A percentile compares a stretch with the other conserved stretches of the same genome.
Conservation (phyloP, 106 monocot genomes). For the Narthecium ossifragum region DNA sequence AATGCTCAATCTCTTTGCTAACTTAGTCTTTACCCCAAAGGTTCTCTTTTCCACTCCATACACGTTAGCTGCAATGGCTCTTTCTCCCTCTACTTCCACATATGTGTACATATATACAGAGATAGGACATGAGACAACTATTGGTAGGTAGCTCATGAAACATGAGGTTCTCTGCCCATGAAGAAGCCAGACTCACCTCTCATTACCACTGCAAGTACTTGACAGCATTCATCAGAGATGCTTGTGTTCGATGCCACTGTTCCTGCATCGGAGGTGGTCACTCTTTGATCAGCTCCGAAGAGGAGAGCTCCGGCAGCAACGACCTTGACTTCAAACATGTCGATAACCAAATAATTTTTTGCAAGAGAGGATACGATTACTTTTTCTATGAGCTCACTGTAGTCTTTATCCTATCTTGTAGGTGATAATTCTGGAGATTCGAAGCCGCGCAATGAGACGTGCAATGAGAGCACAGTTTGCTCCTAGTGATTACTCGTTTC, state of each 20-base stretch:
- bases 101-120: too few relatives aligned
- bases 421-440: conserved; percentile 35
- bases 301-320: conserved; percentile 7
- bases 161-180: conserved; percentile 30
- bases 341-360: not conserved
- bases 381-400: not conserved
- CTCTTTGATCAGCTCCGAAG: conserved; percentile 27
- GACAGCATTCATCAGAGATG: conserved; percentile 19
- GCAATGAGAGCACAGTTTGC: conserved; percentile 7
- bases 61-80: conserved; percentile 26
- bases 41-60: conserved; percentile 9
- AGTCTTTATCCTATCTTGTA: not conserved
- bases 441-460: conserved; percentile 26
- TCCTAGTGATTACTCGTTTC: conserved; percentile 6
- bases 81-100: conserved; percentile 36
- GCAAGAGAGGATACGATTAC: not conserved
- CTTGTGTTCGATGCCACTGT: conserved; percentile 22
- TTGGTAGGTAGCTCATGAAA: too few relatives aligned
- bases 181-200: conserved; percentile 17
- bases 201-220: conserved; percentile 18
- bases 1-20: not conserved
- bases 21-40: conserved; percentile 69
- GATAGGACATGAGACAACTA: too few relatives aligned
- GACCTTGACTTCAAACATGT: conserved; percentile 44
- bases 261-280: conserved; percentile 21